phyloP scores from a whole-genome alignment of 164 flowering plant genomes.

The Vitis cinerea region DNA sequence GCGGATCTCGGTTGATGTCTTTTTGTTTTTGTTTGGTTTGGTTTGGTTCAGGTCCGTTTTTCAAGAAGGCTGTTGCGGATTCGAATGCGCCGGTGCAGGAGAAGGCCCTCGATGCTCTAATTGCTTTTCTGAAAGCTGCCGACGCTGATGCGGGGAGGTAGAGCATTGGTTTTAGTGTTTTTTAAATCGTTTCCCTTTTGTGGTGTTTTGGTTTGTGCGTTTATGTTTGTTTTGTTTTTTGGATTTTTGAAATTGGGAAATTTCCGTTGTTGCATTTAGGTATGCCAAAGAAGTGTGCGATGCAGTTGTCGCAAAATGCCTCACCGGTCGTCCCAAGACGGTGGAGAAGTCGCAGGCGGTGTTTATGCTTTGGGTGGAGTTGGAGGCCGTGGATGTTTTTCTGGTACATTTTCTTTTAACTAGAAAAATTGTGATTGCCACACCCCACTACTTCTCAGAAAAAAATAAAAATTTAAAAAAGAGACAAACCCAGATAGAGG shows the following conservation, averaged over 20 bases:
- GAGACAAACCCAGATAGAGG: too few relatives aligned
- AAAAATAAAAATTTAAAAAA: too few relatives aligned
- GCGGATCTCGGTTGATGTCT: slow-evolving; percentile 6
- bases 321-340: slow-evolving; percentile 92
- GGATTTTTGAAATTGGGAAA: background rate
- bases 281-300: slow-evolving; percentile 91
- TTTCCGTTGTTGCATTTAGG: slow-evolving; percentile 27
- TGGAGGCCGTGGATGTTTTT: slow-evolving; percentile 89
- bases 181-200: background rate
- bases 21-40: slow-evolving; percentile 12
- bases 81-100: slow-evolving; percentile 98
- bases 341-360: slow-evolving; percentile 91
- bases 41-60: slow-evolving; percentile 47
- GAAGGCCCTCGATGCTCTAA: slow-evolving; percentile 93
- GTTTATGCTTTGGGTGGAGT: slow-evolving; percentile 92
- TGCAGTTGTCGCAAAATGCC: slow-evolving; percentile 84
- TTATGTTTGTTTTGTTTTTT: background rate
- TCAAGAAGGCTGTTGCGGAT: slow-evolving; percentile 88
- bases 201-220: background rate
- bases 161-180: background rate
- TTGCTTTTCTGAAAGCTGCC: slow-evolving; percentile 76
- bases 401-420: slow-evolving; percentile 45
- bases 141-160: slow-evolving; percentile 96
- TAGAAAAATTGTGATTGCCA: too few relatives aligned
- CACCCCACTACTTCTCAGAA: too few relatives aligned